Conservation (phyloP, 2,329 filamentous ascomycete genomes). For the Nemania sp. region DNA sequence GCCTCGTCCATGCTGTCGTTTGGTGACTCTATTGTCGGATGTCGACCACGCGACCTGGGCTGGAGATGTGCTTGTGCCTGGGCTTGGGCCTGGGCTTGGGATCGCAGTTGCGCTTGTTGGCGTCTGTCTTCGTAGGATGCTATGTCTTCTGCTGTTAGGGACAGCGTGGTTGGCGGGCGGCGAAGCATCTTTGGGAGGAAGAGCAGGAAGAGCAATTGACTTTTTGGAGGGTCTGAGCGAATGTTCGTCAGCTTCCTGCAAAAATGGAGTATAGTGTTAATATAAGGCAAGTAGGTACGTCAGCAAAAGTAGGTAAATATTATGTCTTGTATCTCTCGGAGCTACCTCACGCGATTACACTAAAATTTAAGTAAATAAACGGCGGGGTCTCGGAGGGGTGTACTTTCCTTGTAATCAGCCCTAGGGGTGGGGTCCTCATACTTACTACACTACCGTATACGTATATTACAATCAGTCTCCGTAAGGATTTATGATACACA, state of each 20-base stretch:
- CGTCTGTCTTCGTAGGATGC: conserved; percentile 76
- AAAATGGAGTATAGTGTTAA: not conserved
- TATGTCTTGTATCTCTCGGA: not conserved
- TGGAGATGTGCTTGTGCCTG: conserved; percentile 28
- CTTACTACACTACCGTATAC: no score
- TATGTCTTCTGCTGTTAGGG: conserved; percentile 77
- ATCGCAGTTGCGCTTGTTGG: conserved; percentile 21
- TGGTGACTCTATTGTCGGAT: conserved; percentile 41
- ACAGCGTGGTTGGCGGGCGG: conserved; percentile 74
- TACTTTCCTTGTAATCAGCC: no score
- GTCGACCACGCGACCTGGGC: conserved; percentile 18
- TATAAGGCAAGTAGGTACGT: not conserved
- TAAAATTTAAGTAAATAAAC: conserved; percentile 16
- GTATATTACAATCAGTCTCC: no score
- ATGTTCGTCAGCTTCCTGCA: not conserved
- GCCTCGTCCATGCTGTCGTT: conserved; percentile 43
- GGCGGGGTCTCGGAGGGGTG: conserved; percentile 19
- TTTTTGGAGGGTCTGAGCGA: not conserved
- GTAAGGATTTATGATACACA: no score
- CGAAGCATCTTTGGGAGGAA: conserved; percentile 72
- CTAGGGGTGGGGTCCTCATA: conserved; percentile 25
- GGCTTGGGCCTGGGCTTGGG: conserved; percentile 30
- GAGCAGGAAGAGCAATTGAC: conserved; percentile 3
- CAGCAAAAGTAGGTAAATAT: no score
- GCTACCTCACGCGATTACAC: not conserved